Percentiles rank a stretch among this genome's conserved stretches.
Conservation (phyloP, 768 basidiomycete species). For the Neoboletus magnificus region DNA sequence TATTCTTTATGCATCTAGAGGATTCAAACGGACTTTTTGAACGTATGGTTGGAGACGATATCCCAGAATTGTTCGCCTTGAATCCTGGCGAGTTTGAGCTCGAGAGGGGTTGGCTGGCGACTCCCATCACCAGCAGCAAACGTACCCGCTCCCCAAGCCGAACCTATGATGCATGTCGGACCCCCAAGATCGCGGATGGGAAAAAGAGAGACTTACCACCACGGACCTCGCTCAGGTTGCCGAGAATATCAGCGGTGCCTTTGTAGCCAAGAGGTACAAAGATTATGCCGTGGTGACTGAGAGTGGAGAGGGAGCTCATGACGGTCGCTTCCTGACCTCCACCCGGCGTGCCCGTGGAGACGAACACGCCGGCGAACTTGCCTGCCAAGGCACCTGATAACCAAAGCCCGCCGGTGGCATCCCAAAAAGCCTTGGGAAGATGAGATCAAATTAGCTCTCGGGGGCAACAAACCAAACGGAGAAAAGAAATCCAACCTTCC, state of each 20-base stretch:
- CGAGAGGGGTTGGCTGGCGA: conserved; percentile 47
- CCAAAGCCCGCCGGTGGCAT: conserved; percentile 71
- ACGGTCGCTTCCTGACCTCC: conserved; percentile 77
- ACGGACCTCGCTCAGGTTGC: conserved; percentile 47
- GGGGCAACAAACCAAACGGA: background rate
- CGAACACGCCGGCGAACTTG: conserved; percentile 74
- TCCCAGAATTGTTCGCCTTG: conserved; percentile 57
- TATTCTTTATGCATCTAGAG: background rate
- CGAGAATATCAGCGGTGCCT: conserved; percentile 40
- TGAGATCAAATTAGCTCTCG: conserved; percentile 3
- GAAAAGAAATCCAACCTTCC: conserved; percentile 50
- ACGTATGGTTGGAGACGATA: conserved; percentile 34
- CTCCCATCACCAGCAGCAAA: conserved; percentile 45
- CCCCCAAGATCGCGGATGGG: background rate
- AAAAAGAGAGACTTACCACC: conserved; percentile 45
- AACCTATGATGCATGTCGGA: conserved; percentile 40
- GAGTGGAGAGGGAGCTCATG: conserved; percentile 49
- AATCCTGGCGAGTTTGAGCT: conserved; percentile 47
- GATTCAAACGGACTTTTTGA: no score
- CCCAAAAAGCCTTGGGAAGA: conserved; percentile 61
- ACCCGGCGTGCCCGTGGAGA: conserved; percentile 68
- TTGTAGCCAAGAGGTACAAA: conserved; percentile 73
- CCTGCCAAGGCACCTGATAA: conserved; percentile 54
- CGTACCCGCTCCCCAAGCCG: conserved; percentile 76
- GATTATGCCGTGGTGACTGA: conserved; percentile 70